Conservation (phyloP, 1,284 basidiomycete species). For the Leccinum ponderosum region DNA sequence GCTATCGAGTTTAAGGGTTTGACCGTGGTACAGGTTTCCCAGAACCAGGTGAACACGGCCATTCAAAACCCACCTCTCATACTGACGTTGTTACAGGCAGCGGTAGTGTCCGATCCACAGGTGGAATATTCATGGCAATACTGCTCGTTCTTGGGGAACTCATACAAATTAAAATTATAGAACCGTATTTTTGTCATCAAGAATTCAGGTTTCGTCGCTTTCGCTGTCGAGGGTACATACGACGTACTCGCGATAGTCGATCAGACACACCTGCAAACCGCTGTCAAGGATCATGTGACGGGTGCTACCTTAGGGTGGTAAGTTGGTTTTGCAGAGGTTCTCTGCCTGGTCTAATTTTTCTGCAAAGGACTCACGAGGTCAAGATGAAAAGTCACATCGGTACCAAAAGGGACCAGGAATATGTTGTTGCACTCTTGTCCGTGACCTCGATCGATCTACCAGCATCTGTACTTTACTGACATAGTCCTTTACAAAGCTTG, state of each 20-base stretch:
- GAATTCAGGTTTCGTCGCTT: constrained; percentile 75
- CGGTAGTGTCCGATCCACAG: constrained; percentile 76
- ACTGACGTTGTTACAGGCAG: constrained; percentile 45
- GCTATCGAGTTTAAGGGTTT: constrained; percentile 76
- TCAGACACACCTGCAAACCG: constrained; percentile 68
- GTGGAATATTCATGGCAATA: constrained; percentile 14
- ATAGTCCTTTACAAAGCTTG: constrained; percentile 44
- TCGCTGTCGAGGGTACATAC: constrained; percentile 72
- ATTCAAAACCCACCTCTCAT: not conserved
- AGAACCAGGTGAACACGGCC: constrained; percentile 52
- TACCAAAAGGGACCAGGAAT: constrained; percentile 49
- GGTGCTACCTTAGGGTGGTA: constrained; percentile 57
- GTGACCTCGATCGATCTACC: constrained; percentile 23
- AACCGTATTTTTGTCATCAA: constrained; percentile 81
- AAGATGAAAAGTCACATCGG: constrained; percentile 64
- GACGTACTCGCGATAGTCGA: constrained; percentile 76
- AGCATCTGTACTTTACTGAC: not conserved
- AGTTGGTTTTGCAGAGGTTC: constrained; percentile 9
- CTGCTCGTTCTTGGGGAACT: not conserved
- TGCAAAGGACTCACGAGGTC: constrained; percentile 61
- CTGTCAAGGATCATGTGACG: constrained; percentile 63
- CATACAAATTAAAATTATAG: constrained; percentile 21
- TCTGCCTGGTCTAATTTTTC: constrained; percentile 2
- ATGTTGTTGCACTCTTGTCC: constrained; percentile 75
- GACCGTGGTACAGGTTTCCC: constrained; percentile 77